Evolutionary conservation across 805 yeast species (phyloP).

Genomic region (Pichia nanzhaoensis): DNA sequence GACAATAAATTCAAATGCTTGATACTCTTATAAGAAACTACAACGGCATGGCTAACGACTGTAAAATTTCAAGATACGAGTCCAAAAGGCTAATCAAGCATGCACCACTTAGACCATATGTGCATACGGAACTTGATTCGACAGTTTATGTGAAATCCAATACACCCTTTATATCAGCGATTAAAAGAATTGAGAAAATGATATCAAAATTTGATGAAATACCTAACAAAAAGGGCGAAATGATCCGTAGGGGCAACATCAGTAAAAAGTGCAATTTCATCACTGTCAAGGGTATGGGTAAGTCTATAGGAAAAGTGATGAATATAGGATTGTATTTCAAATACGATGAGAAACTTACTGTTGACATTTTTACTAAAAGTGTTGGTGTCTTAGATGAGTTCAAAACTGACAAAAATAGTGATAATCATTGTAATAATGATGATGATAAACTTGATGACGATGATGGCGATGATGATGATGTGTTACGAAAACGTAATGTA

Average conservation of each 20-base stretch:
- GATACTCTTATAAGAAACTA: no score
- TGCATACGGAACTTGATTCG: constrained; percentile 39
- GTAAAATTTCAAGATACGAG: constrained; percentile 1
- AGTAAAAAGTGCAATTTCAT: constrained; percentile 32
- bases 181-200: constrained; percentile 55
- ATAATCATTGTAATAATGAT: constrained; percentile 24
- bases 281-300: constrained; percentile 70
- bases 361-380: constrained; percentile 59
- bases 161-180: constrained; percentile 69
- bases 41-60: background rate
- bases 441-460: no score
- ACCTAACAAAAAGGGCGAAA: constrained; percentile 37
- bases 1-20: no score
- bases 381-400: constrained; percentile 71
- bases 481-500: constrained; percentile 38
- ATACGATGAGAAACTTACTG: constrained; percentile 39
- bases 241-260: constrained; percentile 11
- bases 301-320: constrained; percentile 56
- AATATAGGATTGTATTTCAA: constrained; percentile 56
- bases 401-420: constrained; percentile 12
- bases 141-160: constrained; percentile 51
- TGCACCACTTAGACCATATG: constrained; percentile 41
- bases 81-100: constrained; percentile 42
- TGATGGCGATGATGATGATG: constrained; percentile 24
- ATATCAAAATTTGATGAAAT: constrained; percentile 32